Base-by-base conservation (phyloP, 2,329 filamentous ascomycete species). In the Fusarium sp. region DNA sequence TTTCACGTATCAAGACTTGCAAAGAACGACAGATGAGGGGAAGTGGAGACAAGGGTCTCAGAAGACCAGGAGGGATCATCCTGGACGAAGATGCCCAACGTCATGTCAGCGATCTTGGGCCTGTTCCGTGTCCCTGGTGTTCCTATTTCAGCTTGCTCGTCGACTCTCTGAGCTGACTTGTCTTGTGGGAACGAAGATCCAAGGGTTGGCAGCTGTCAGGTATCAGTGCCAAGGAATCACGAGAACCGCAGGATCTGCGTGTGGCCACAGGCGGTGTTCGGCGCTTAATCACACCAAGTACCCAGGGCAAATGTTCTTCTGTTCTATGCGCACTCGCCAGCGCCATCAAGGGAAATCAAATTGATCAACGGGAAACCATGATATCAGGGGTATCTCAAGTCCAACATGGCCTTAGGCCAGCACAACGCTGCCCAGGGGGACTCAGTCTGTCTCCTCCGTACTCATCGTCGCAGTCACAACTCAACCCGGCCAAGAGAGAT, bases 381-480 rank as follows among this genome's bases (percentile, higher is more conserved):
- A 73, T 68, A 77, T 77, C 65, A 71, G 64, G 76, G 77, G 77
- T 79, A 78, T 77, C 70, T 68, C 56, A 77, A 68, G 68, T 63
- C 58, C 65, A 74, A 67, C 54, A 69, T 63, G 70, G 69, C 60
- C n/a, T 67, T 60, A 63, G 63, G 50, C 40, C 45, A 38, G 22
- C 54, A 65, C 40, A 59, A 25, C 47, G 45, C 40, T 27, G n/a
- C 45, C 57, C 27, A 54, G 45, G 60, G 63, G 40, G 54, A 64
- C 63, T 64, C 63, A 38, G 42, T 45, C 29, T 42, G 52, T 66
- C 54, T 47, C 45, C 47, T 29, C 20, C 63, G 64, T 36, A 31
- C 56, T 66, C 50, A 36, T 63, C 29, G 18, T 59, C 52, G 36
- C 64, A 22, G 36, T 50, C 63, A 40, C 52, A 56, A 36, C 60